These are phyloP conservation scores for Sugiyamaella xylanicola DNA, from an alignment of 1,139 yeast genomes.

Conservation along the genomic window DNA sequence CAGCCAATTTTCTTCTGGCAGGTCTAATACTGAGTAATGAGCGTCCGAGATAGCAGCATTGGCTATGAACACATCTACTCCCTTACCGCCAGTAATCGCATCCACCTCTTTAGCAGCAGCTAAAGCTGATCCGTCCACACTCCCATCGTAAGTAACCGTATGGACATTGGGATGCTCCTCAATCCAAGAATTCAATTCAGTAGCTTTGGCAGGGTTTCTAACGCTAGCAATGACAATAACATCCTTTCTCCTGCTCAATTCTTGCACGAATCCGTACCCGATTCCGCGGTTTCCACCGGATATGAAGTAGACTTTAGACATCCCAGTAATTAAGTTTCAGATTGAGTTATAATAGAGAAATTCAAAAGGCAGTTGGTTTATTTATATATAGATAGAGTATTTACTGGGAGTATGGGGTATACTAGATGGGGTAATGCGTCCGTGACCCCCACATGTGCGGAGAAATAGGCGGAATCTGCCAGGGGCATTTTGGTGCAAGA, in stretches of 20 bases:
- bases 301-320: slow-evolving; percentile 18
- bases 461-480: slow-evolving; percentile 2
- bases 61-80: slow-evolving; percentile 23
- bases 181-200: slow-evolving; percentile 18
- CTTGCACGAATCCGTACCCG: slow-evolving; percentile 20
- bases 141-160: slow-evolving; percentile 20
- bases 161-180: slow-evolving; percentile 19
- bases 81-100: slow-evolving; percentile 18
- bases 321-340: too few relatives aligned
- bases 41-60: slow-evolving; percentile 24
- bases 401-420: slow-evolving; percentile 2
- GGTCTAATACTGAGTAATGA: slow-evolving; percentile 18
- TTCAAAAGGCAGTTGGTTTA: not conserved
- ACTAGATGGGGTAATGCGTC: slow-evolving; percentile 7
- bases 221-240: slow-evolving; percentile 18
- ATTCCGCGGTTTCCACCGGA: slow-evolving; percentile 26
- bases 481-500: too few relatives aligned
- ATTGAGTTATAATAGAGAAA: too few relatives aligned
- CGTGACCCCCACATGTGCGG: slow-evolving; percentile 10
- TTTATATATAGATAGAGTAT: not conserved
- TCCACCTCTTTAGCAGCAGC: slow-evolving; percentile 20
- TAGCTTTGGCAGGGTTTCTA: slow-evolving; percentile 15
- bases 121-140: slow-evolving; percentile 12
- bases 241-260: slow-evolving; percentile 14
- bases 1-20: slow-evolving; percentile 29